These are phyloP conservation scores for Houttuynia cordata DNA, from an alignment of 164 flowering plant species.

Conservation along the genomic window DNA sequence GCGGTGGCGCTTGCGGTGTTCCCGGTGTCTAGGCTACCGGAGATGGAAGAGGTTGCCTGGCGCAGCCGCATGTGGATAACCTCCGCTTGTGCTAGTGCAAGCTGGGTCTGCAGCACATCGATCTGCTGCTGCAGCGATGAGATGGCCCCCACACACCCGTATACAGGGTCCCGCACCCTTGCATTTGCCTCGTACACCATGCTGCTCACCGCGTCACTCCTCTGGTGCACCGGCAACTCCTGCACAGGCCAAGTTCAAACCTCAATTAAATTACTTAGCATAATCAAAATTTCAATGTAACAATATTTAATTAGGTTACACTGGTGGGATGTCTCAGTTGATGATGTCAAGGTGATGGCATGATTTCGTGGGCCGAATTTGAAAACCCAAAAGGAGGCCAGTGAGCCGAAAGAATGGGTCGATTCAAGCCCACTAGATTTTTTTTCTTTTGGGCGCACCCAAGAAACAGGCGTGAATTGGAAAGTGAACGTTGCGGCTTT, in stretches of 20 bases:
- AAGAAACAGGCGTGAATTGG: not conserved
- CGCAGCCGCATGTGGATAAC: slow-evolving; percentile 55
- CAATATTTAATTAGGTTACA: too few species aligned
- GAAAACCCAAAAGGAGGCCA: not conserved
- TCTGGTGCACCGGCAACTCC: slow-evolving; percentile 58
- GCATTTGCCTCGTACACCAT: slow-evolving; percentile 91
- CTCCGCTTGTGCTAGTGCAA: slow-evolving; percentile 75
- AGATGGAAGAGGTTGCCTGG: slow-evolving; percentile 12
- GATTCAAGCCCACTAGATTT: not conserved
- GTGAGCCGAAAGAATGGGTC: not conserved
- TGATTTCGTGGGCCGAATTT: not conserved
- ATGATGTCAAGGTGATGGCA: not conserved
- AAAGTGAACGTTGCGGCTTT: too few species aligned
- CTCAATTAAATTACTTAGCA: not conserved
- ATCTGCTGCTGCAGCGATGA: slow-evolving; percentile 64
- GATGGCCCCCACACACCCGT: slow-evolving; percentile 78
- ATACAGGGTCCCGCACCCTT: slow-evolving; percentile 67
- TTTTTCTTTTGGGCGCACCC: not conserved
- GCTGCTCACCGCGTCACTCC: slow-evolving; percentile 72
- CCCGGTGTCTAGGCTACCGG: slow-evolving; percentile 4
- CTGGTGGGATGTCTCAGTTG: not conserved
- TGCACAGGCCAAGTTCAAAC: slow-evolving; percentile 6
- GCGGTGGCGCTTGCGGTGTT: slow-evolving; percentile 5
- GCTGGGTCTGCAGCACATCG: slow-evolving; percentile 49
- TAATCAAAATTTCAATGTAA: too few species aligned